Percentiles rank a stretch among this genome's conserved stretches.
These are phyloP conservation scores for Stagonosporopsis tanaceti DNA, from an alignment of 2,329 filamentous ascomycete genomes.

Conservation along the genomic window DNA sequence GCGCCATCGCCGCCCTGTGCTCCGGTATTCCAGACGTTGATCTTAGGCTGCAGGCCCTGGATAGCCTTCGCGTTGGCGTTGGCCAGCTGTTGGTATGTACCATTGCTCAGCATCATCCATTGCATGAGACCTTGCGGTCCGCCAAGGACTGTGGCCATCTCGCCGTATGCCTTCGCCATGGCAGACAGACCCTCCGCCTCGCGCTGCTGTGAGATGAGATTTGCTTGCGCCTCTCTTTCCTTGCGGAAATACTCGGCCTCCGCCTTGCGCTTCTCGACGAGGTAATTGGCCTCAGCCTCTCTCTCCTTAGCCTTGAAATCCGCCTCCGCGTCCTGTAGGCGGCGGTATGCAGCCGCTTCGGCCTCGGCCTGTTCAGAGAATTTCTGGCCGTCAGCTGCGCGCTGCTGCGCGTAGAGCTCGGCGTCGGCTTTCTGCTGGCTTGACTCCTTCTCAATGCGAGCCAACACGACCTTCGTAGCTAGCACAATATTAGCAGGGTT, in stretches of 20 bases:
- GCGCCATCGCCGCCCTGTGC: conserved; percentile 54
- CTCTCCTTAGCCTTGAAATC: conserved; percentile 51
- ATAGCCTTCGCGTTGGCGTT: conserved; percentile 80
- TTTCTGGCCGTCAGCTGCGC: conserved; percentile 58
- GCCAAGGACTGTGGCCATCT: conserved; percentile 75
- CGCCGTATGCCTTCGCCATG: conserved; percentile 81
- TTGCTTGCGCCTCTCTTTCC: conserved; percentile 66
- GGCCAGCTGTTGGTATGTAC: conserved; percentile 78
- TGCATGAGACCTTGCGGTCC: conserved; percentile 80
- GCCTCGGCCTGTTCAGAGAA: conserved; percentile 69
- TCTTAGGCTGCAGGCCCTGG: conserved; percentile 83
- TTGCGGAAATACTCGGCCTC: conserved; percentile 52
- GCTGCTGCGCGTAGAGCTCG: conserved; percentile 58
- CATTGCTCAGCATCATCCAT: conserved; percentile 87
- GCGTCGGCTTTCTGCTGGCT: conserved; percentile 73
- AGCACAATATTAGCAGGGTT: conserved; percentile 57
- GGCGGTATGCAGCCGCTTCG: conserved; percentile 61
- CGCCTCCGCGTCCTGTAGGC: conserved; percentile 54
- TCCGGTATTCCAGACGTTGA: conserved; percentile 88
- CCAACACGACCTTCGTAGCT: conserved; percentile 80
- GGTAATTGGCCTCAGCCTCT: conserved; percentile 59
- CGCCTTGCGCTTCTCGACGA: conserved; percentile 55
- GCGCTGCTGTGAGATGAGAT: conserved; percentile 68
- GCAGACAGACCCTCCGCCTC: conserved; percentile 79
- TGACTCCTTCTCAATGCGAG: conserved; percentile 72